These are phyloP conservation scores for Pterocarpus santalinus DNA, from an alignment of 306 rosid species.

Conservation along the genomic window DNA sequence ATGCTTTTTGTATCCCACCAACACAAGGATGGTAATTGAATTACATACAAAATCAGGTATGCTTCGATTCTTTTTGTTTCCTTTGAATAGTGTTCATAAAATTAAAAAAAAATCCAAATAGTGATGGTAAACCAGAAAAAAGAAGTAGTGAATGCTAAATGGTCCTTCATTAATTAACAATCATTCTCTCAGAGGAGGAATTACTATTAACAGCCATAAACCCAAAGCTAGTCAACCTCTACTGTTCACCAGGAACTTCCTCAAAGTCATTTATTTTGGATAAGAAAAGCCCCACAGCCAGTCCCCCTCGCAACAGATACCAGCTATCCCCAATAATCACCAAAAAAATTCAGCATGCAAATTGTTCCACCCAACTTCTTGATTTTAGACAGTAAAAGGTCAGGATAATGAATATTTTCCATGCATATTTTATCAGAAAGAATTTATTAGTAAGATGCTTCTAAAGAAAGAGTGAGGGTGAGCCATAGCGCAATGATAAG, in stretches of 20 bases:
- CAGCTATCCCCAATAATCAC: not conserved
- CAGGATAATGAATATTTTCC: no score
- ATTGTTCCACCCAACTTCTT: not conserved
- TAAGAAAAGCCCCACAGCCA: not conserved
- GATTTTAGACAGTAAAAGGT: no score
- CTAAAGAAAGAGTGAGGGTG: no score
- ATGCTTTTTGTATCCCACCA: constrained; percentile 4
- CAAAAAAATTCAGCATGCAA: not conserved
- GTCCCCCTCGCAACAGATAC: not conserved
- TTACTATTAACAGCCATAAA: constrained; percentile 13
- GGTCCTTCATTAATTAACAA: no score
- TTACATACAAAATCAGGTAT: not conserved
- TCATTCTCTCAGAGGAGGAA: not conserved
- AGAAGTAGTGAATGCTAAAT: not conserved
- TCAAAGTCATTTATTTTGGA: not conserved
- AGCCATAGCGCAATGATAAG: no score
- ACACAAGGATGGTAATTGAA: not conserved
- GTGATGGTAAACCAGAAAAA: not conserved
- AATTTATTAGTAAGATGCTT: no score
- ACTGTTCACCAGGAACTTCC: not conserved
- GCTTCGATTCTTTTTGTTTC: not conserved
- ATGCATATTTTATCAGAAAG: no score
- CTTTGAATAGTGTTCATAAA: not conserved
- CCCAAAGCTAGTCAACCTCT: not conserved
- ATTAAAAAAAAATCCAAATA: not conserved